Evolutionary conservation across 257 asterid genomes (phyloP).

Genomic region (Lavandula angustifolia): DNA sequence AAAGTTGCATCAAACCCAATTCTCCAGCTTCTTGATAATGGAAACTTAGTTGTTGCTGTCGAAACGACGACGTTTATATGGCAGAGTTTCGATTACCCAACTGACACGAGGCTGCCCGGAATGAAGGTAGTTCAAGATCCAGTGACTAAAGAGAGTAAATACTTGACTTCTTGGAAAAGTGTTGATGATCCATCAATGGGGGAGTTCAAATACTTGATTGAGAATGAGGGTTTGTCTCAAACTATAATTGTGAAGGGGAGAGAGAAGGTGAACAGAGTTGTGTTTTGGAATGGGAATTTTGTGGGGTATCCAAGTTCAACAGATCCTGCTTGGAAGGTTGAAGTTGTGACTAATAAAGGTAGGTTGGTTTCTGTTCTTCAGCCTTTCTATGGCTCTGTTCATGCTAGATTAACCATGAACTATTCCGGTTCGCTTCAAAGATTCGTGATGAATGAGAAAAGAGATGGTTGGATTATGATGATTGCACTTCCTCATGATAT

Average conservation of each 20-base stretch:
- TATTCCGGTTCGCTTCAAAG: constrained; percentile 2
- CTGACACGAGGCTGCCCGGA: constrained; percentile 21
- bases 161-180: constrained; percentile 26
- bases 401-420: background rate
- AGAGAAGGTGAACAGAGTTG: background rate
- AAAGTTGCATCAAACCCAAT: background rate
- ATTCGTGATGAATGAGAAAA: constrained; percentile 12
- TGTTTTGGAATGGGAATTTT: constrained; percentile 26
- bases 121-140: constrained; percentile 20
- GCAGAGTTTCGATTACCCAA: constrained; percentile 33
- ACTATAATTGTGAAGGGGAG: background rate
- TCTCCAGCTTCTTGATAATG: constrained; percentile 24
- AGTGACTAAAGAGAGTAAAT: background rate
- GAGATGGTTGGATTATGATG: background rate
- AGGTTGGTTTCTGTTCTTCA: background rate
- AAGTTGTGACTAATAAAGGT: background rate
- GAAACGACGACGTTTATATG: constrained; percentile 13
- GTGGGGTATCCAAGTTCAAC: background rate
- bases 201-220: constrained; percentile 8
- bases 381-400: background rate
- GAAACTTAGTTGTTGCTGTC: constrained; percentile 19
- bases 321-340: background rate
- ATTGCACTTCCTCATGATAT: constrained; percentile 12
- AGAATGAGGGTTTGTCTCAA: constrained; percentile 22
- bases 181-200: constrained; percentile 28